phyloP scores from a whole-genome alignment of 2,329 filamentous ascomycete genomes.

The Phyllosticta citriasiana region DNA sequence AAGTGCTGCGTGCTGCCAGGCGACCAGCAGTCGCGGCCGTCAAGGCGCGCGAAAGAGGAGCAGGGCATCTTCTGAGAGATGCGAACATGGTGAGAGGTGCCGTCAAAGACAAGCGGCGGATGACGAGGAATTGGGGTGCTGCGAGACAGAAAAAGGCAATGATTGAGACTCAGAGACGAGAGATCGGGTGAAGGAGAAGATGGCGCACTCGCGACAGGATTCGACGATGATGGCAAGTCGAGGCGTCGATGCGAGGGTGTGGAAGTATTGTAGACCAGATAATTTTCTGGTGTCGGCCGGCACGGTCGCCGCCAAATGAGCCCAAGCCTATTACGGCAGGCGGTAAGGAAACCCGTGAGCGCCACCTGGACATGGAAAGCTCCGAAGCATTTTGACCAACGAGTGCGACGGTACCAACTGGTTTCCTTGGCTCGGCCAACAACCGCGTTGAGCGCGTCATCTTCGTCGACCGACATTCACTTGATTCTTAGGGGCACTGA shows the following conservation, averaged over 20 bases:
- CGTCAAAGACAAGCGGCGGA: background rate
- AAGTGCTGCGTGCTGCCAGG: background rate
- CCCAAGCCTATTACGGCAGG: background rate
- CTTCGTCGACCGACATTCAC: background rate
- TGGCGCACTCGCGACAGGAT: slow-evolving; percentile 5
- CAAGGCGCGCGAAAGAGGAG: slow-evolving; percentile 24
- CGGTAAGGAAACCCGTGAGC: background rate
- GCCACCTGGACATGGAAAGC: background rate
- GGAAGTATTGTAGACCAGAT: background rate
- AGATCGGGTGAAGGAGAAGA: too few species aligned
- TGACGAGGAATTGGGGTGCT: background rate
- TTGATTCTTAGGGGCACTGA: background rate
- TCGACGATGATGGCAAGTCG: slow-evolving; percentile 8
- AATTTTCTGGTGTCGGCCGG: background rate
- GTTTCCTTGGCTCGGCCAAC: background rate
- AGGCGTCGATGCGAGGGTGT: background rate
- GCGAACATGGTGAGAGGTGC: slow-evolving; percentile 30
- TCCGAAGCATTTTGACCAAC: background rate
- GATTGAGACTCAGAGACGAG: background rate
- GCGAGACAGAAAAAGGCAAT: background rate
- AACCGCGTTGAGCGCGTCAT: background rate
- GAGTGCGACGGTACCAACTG: too few species aligned
- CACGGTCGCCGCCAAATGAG: background rate
- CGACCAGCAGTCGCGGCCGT: slow-evolving; percentile 6
- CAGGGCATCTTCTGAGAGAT: slow-evolving; percentile 31